Conservation (phyloP, 2,329 filamentous ascomycete species). For the Pseudogymnoascus sp. region DNA sequence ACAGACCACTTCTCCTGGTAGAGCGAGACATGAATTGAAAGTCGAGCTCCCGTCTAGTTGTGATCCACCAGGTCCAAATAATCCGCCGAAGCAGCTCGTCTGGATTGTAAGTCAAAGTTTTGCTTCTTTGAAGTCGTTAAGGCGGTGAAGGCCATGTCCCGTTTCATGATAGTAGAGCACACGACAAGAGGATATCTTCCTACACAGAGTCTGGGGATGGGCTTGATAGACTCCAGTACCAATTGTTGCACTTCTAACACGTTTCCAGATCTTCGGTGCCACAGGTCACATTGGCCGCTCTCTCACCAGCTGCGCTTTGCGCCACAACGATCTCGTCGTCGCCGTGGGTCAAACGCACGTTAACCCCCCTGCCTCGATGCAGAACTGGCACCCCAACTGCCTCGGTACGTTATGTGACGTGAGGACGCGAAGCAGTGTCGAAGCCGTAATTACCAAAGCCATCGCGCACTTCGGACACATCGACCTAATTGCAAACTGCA, state of each 20-base stretch:
- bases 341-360: conserved; percentile 80
- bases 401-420: conserved; percentile 86
- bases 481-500: conserved; percentile 88
- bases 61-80: conserved; percentile 68
- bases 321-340: conserved; percentile 74
- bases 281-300: conserved; percentile 96
- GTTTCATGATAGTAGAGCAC: neutral
- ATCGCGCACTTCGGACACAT: conserved; percentile 71
- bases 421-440: conserved; percentile 70
- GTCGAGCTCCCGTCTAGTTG: conserved; percentile 72
- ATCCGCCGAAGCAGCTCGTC: conserved; percentile 66
- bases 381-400: conserved; percentile 62
- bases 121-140: neutral
- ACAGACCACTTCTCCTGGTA: neutral
- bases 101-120: conserved; percentile 65
- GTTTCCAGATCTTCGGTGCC: conserved; percentile 72
- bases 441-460: conserved; percentile 60
- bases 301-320: conserved; percentile 73
- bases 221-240: neutral
- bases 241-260: conserved; percentile 10
- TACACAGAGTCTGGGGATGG: neutral
- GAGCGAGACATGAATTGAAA: conserved; percentile 24
- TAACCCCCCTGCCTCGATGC: conserved; percentile 65
- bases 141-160: neutral
- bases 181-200: neutral